A percentile compares a stretch with the other conserved stretches of the same genome.
Evolutionary conservation across 2,329 filamentous ascomycete genomes (phyloP).

Genomic region (Xylaria arbuscula): DNA sequence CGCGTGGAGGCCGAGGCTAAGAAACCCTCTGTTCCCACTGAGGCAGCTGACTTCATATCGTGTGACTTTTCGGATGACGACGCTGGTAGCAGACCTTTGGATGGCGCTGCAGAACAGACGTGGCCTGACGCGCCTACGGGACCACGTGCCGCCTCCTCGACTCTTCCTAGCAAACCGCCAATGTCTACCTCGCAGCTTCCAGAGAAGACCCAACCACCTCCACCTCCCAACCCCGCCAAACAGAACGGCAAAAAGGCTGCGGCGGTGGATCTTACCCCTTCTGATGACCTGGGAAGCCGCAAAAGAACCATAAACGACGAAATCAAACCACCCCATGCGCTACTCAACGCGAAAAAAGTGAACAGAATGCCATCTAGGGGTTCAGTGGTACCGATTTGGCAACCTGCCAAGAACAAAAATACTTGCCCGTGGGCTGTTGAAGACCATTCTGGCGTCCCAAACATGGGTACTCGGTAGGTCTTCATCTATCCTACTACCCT

Average conservation of each 20-base stretch:
- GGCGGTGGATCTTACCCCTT: conserved; percentile 52
- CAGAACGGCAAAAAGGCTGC: conserved; percentile 27
- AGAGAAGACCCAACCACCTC: conserved; percentile 7
- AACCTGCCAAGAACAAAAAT: conserved; percentile 54
- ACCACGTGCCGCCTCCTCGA: conserved; percentile 42
- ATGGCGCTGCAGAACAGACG: conserved; percentile 5
- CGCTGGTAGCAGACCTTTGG: conserved; percentile 56
- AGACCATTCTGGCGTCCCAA: conserved; percentile 65
- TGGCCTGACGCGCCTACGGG: conserved; percentile 48
- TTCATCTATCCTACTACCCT: not conserved
- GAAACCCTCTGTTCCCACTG: conserved; percentile 63
- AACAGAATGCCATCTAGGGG: conserved; percentile 63
- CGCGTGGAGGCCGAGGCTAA: conserved; percentile 69
- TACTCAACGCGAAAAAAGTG: conserved; percentile 58
- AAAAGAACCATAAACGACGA: conserved; percentile 81
- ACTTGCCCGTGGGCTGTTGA: conserved; percentile 71
- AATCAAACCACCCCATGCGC: conserved; percentile 69
- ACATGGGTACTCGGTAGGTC: conserved; percentile 68
- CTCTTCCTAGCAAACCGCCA: conserved; percentile 38
- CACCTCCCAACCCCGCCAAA: conserved; percentile 24
- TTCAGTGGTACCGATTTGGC: conserved; percentile 65
- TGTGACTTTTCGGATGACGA: conserved; percentile 75
- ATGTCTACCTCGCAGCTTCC: conserved; percentile 17
- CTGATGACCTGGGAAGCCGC: conserved; percentile 67
- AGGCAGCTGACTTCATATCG: conserved; percentile 88